phyloP scores from a whole-genome alignment of 331 rosid genomes.

The Acacia concinna region DNA sequence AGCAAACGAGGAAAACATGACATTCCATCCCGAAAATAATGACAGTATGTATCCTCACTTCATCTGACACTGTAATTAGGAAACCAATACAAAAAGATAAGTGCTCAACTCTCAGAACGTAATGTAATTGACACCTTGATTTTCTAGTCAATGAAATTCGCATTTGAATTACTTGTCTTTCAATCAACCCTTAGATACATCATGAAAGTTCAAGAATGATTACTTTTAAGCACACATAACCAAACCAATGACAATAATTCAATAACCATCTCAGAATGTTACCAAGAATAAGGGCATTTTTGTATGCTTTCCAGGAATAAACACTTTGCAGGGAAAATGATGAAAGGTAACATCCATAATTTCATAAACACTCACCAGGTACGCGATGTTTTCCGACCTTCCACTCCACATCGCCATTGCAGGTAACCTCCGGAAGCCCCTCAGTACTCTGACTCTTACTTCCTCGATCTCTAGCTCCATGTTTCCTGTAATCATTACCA shows the following conservation, averaged over 20 bases:
- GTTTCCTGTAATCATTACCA: conserved; percentile 29
- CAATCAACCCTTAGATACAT: background rate
- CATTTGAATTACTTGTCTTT: background rate
- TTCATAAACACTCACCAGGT: conserved; percentile 55
- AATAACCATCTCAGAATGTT: background rate
- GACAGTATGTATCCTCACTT: background rate
- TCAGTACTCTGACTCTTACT: conserved; percentile 34
- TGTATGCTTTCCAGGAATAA: background rate
- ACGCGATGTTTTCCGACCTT: conserved; percentile 42
- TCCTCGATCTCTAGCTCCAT: conserved; percentile 35
- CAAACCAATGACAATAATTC: background rate
- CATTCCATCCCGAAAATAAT: background rate
- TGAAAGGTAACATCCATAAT: background rate
- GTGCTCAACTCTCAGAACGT: background rate
- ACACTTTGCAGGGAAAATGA: background rate
- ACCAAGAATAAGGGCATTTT: background rate
- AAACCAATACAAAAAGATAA: background rate
- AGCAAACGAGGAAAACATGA: background rate
- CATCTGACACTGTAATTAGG: background rate
- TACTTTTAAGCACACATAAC: background rate
- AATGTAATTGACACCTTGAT: background rate
- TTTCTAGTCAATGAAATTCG: background rate
- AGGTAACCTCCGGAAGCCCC: conserved; percentile 34
- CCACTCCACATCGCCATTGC: conserved; percentile 55
- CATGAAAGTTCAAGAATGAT: background rate